Evolutionary conservation across 2,329 filamentous ascomycete genomes (phyloP).

Genomic region (Ilyonectria sp.): DNA sequence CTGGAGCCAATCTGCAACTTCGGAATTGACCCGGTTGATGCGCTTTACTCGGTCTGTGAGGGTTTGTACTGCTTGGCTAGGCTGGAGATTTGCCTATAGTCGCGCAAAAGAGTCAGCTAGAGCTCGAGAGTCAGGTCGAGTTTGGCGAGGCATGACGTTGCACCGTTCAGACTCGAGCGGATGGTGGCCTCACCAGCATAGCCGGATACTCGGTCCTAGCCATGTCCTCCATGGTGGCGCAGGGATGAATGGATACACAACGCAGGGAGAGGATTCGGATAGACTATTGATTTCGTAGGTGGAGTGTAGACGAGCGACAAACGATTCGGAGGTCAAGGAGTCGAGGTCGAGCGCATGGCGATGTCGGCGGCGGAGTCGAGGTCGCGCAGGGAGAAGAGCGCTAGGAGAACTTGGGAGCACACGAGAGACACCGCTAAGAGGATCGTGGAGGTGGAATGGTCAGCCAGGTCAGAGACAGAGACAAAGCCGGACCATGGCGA

Average conservation of each 20-base stretch:
- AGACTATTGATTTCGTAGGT: slow-evolving; percentile 3
- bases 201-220: slow-evolving; percentile 92
- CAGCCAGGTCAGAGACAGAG: background rate
- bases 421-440: background rate
- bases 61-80: slow-evolving; percentile 83
- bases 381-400: slow-evolving; percentile 6
- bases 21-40: slow-evolving; percentile 87
- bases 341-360: slow-evolving; percentile 29
- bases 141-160: slow-evolving; percentile 11
- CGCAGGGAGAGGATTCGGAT: slow-evolving; percentile 32
- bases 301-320: slow-evolving; percentile 3
- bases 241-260: slow-evolving; percentile 13
- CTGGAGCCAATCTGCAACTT: slow-evolving; percentile 97
- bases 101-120: slow-evolving; percentile 38
- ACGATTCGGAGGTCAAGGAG: slow-evolving; percentile 20
- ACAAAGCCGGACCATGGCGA: slow-evolving; percentile 15
- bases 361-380: slow-evolving; percentile 25
- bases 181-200: slow-evolving; percentile 81
- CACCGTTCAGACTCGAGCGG: slow-evolving; percentile 8
- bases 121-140: slow-evolving; percentile 20
- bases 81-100: slow-evolving; percentile 82
- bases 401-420: slow-evolving; percentile 5
- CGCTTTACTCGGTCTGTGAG: slow-evolving; percentile 90
- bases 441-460: background rate
- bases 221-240: slow-evolving; percentile 77